phyloP scores from a whole-genome alignment of 208 protist genomes.

The Porcisia hertigi region DNA sequence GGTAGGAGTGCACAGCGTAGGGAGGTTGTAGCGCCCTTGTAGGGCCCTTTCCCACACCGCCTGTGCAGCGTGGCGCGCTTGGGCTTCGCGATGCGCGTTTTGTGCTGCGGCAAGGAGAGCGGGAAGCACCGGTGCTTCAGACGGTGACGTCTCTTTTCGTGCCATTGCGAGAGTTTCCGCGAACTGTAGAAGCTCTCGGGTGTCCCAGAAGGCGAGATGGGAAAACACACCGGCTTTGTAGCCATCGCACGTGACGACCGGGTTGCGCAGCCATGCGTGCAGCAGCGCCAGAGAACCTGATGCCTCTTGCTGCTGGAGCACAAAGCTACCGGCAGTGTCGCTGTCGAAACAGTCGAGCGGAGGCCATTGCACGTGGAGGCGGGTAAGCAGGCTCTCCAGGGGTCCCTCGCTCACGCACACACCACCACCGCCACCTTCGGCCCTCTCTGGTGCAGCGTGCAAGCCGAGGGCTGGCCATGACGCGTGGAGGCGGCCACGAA shows the following conservation, averaged over 20 bases:
- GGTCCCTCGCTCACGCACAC: conserved; percentile 34
- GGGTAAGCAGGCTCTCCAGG: conserved; percentile 26
- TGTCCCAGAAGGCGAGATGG: conserved; percentile 31
- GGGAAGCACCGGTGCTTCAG: conserved; percentile 5
- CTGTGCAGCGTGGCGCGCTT: conserved; percentile 19
- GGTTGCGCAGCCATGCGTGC: conserved; percentile 27
- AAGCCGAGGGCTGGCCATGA: conserved; percentile 29
- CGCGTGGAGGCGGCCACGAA: conserved; percentile 25
- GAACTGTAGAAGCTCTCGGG: conserved; percentile 17
- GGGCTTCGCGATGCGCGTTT: conserved; percentile 11
- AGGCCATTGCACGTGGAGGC: conserved; percentile 26
- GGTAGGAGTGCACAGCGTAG: not conserved
- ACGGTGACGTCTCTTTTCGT: not conserved
- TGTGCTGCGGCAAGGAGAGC: conserved; percentile 7
- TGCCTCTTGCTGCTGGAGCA: conserved; percentile 24
- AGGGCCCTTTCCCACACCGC: conserved; percentile 14
- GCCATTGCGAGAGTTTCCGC: not conserved
- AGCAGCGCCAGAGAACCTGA: conserved; percentile 13
- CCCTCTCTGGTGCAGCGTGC: conserved; percentile 21
- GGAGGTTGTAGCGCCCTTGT: conserved; percentile 17
- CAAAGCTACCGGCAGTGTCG: conserved; percentile 23
- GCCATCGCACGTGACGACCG: conserved; percentile 23
- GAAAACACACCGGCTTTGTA: conserved; percentile 11
- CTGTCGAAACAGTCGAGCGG: conserved; percentile 23
- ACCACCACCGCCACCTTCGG: conserved; percentile 19